phyloP scores from a whole-genome alignment of 2,329 filamentous ascomycete species.

The Chalara sp. region DNA sequence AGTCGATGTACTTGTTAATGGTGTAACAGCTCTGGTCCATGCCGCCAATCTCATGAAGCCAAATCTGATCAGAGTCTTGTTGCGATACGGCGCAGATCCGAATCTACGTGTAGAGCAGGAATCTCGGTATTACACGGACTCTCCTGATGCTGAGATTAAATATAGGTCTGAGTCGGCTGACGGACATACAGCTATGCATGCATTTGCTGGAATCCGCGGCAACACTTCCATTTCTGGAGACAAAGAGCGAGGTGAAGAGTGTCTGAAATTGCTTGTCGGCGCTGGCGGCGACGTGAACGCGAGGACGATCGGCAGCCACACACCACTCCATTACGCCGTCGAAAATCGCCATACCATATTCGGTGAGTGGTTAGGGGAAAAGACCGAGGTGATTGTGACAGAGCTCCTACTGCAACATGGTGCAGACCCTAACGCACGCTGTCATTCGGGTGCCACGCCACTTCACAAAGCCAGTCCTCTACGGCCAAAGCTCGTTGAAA shows the following conservation, averaged over 20 bases:
- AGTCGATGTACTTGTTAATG: not conserved
- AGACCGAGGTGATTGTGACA: too few relatives aligned
- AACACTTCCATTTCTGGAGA: not conserved
- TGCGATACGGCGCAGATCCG: constrained; percentile 12
- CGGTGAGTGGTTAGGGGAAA: too few relatives aligned
- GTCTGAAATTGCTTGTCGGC: too few relatives aligned
- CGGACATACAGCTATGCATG: not conserved
- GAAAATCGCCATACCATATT: too few relatives aligned
- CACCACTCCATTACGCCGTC: not conserved
- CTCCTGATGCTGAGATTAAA: not conserved
- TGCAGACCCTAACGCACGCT: not conserved
- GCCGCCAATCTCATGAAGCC: not conserved
- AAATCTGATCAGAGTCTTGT: constrained; percentile 1
- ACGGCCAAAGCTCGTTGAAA: not conserved
- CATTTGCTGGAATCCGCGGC: not conserved
- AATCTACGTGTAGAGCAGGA: not conserved
- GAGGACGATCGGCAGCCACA: not conserved
- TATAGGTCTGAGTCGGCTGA: not conserved
- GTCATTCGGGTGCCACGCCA: not conserved
- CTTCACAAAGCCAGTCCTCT: not conserved
- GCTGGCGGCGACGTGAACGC: too few relatives aligned
- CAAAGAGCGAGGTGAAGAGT: too few relatives aligned
- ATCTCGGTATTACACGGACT: not conserved
- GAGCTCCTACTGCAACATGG: not conserved
- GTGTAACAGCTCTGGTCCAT: not conserved